A percentile compares a stretch with the other conserved stretches of the same genome.
These are phyloP conservation scores for Acanthamoeba culbertsoni DNA, from an alignment of 208 protist species.

Conservation along the genomic window DNA sequence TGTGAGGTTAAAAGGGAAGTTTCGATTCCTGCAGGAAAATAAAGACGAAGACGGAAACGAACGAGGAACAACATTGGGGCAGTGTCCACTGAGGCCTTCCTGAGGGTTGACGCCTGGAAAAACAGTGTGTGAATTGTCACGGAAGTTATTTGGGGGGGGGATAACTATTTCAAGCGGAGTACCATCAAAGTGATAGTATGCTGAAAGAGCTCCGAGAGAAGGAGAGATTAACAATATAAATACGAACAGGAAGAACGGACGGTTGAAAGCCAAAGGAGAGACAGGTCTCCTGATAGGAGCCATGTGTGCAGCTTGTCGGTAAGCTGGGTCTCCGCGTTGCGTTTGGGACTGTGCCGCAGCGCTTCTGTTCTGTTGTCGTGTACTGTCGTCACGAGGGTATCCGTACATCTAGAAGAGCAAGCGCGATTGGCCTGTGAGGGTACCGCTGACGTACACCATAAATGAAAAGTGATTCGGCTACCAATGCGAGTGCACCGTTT, in stretches of 20 bases:
- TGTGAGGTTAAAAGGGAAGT: background rate
- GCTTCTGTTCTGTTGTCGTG: too few species aligned
- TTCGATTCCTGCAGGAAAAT: background rate
- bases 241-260: background rate
- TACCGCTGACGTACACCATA: too few species aligned
- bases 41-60: background rate
- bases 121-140: background rate
- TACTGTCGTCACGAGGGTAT: too few species aligned
- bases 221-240: background rate
- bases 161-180: too few species aligned
- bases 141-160: background rate
- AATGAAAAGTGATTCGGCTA: too few species aligned
- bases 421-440: too few species aligned
- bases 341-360: too few species aligned
- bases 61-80: conserved; percentile 18
- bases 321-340: too few species aligned
- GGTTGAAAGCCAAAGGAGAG: background rate
- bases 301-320: background rate
- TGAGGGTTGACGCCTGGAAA: background rate
- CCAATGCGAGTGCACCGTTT: too few species aligned
- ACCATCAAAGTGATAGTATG: background rate
- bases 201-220: background rate
- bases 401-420: too few species aligned
- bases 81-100: background rate
- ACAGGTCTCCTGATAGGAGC: background rate